Base-by-base conservation (phyloP, 2,329 filamentous ascomycete species). In the Aspergillus sojae region DNA sequence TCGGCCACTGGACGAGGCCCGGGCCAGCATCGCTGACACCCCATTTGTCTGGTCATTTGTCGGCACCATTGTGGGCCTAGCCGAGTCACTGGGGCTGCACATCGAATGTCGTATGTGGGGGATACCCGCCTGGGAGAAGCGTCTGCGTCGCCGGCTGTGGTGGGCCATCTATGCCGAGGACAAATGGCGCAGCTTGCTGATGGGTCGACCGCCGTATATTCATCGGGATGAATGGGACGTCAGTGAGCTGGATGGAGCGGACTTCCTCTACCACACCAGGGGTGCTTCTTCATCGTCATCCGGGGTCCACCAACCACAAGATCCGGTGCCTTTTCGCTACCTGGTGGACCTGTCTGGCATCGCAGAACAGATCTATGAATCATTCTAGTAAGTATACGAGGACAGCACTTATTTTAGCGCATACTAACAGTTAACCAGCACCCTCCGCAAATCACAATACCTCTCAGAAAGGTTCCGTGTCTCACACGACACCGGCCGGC, bases 151-250 rank as follows among this genome's bases (percentile, higher is more conserved):
- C 23, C 69, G 78, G 6, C 65, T 80, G 9, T 80, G 78, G 77
- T 80, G 78, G 78, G 75, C 76, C 6, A 66, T 79, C 5, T 80
- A 78, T 55, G 65, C 73, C 19, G 75, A 80, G 60, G 78, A 80
- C 43, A 80, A 78, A 63, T 80, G 77, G 73, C 68, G 72, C 4
- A 72, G 72, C 11, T 60, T 80, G n/a, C 68, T 79, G 7, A 66
- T 73, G 62, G 78, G 78, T 0, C 70, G 75, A 2, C 78, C 78
- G 2, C 72, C 77, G 1, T 77, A 75, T 55, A 76, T 80, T 30
- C 71, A 71, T 4, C 61, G 62, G 0, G 72, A 73, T 3, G 76
- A 80, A 48, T 79, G 76, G 77, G 72, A 76, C 45, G 74, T 77
- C 14, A 70, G 69, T 48, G 69, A 75, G 34, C 58, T 77, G 11